Percentiles rank a stretch among this genome's conserved stretches.
These are phyloP conservation scores for Agaricales sp. DNA, from an alignment of 1,284 basidiomycete genomes.

Conservation along the genomic window DNA sequence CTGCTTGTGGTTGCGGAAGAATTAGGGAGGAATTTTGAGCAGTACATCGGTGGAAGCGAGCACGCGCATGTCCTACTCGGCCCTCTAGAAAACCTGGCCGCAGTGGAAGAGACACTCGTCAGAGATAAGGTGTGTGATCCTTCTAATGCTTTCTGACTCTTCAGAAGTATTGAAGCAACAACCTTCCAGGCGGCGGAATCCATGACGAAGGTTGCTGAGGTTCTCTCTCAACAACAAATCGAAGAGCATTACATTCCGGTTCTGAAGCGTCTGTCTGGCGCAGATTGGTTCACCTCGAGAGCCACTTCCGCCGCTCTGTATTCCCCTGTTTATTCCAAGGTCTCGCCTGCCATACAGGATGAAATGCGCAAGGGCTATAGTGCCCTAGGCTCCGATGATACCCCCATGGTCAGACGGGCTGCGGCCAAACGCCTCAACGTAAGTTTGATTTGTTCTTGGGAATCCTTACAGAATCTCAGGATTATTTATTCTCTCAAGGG, in stretches of 20 bases:
- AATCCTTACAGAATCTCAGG: not conserved
- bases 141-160: conserved; percentile 6
- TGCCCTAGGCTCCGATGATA: conserved; percentile 86
- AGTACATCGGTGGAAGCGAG: conserved; percentile 90
- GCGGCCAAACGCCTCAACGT: conserved; percentile 95
- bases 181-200: conserved; percentile 81
- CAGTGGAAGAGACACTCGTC: conserved; percentile 97
- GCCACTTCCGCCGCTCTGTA: conserved; percentile 95
- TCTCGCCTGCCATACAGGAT: conserved; percentile 68
- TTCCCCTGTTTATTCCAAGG: conserved; percentile 83
- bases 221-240: conserved; percentile 74
- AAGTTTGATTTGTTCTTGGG: conserved; percentile 5
- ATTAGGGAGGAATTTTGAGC: conserved; percentile 84
- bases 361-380: conserved; percentile 86
- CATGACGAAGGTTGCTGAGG: conserved; percentile 83
- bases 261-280: conserved; percentile 80
- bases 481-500: conserved; percentile 46
- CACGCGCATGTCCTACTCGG: conserved; percentile 86
- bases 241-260: conserved; percentile 92
- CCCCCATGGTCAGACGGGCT: conserved; percentile 97
- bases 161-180: conserved; percentile 10
- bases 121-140: conserved; percentile 78
- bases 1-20: conserved; percentile 95
- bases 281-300: conserved; percentile 99
- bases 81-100: conserved; percentile 92